phyloP scores from a whole-genome alignment of 768 basidiomycete genomes.

The Boletus sp. region DNA sequence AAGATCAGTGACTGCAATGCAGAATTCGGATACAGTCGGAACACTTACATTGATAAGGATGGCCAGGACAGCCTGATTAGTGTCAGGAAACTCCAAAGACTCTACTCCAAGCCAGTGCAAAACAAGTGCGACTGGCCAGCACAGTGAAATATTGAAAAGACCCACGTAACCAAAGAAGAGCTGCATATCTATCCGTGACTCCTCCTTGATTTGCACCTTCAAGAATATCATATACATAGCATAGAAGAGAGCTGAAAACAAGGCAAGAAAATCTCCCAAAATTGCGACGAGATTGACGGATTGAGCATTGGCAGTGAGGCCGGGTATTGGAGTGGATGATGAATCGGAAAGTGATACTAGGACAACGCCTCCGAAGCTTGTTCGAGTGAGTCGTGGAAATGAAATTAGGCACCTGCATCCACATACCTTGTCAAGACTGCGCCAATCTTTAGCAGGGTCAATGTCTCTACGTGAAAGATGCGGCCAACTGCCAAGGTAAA shows the following conservation, averaged over 20 bases:
- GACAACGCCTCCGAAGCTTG: slow-evolving; percentile 77
- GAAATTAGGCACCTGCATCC: neutral
- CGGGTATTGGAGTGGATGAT: slow-evolving; percentile 18
- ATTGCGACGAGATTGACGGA: slow-evolving; percentile 28
- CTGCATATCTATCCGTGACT: slow-evolving; percentile 89
- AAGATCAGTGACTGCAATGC: neutral
- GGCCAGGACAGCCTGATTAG: slow-evolving; percentile 45
- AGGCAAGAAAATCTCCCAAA: slow-evolving; percentile 79
- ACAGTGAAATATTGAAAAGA: slow-evolving; percentile 72
- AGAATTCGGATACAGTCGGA: neutral
- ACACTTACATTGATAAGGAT: slow-evolving; percentile 55
- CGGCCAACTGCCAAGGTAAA: slow-evolving; percentile 88
- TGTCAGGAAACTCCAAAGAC: slow-evolving; percentile 66
- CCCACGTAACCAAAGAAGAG: slow-evolving; percentile 95
- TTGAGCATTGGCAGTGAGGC: slow-evolving; percentile 7
- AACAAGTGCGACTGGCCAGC: slow-evolving; percentile 76
- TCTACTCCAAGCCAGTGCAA: slow-evolving; percentile 76
- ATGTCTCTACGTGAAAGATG: slow-evolving; percentile 74
- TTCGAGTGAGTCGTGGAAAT: slow-evolving; percentile 8
- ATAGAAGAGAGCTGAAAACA: slow-evolving; percentile 86
- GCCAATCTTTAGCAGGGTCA: slow-evolving; percentile 68
- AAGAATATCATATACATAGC: slow-evolving; percentile 86
- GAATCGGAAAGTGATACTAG: slow-evolving; percentile 91
- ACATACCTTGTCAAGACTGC: slow-evolving; percentile 79
- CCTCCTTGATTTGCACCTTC: slow-evolving; percentile 80